Evolutionary conservation across 129 eudicot genomes (phyloP).

Genomic region (Centella asiatica): DNA sequence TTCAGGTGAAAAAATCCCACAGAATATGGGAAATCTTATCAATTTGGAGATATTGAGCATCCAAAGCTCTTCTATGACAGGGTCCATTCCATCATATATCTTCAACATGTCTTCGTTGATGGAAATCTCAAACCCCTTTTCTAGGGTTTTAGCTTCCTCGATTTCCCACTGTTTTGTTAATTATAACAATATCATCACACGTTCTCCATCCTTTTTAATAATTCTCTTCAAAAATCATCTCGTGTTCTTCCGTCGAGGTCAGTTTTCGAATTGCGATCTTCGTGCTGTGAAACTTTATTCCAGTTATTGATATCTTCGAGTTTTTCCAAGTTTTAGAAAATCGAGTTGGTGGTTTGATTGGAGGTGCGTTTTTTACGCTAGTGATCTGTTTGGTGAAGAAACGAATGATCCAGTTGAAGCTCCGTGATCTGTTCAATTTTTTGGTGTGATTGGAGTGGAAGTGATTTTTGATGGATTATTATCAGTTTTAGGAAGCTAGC

Average conservation of each 20-base stretch:
- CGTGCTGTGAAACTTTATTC: too few relatives aligned
- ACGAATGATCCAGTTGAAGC: neutral
- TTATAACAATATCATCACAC: neutral
- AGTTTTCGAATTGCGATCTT: too few relatives aligned
- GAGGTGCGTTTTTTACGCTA: slow-evolving; percentile 2
- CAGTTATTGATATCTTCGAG: neutral
- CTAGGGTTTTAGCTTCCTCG: slow-evolving; percentile 36
- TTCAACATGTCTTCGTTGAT: too few relatives aligned
- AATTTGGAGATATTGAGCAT: too few relatives aligned
- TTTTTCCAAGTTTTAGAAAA: slow-evolving; percentile 15
- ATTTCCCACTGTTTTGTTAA: neutral
- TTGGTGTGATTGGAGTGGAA: neutral
- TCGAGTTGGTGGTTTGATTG: neutral
- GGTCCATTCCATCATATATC: too few relatives aligned
- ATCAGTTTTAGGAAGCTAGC: neutral
- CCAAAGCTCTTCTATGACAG: too few relatives aligned
- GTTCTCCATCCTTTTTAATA: too few relatives aligned
- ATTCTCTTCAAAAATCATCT: neutral
- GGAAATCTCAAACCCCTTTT: slow-evolving; percentile 7
- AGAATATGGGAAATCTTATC: too few relatives aligned
- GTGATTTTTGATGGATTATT: neutral
- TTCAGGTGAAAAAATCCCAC: too few relatives aligned
- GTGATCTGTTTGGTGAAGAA: slow-evolving; percentile 10
- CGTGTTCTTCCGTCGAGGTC: neutral
- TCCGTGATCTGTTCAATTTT: slow-evolving; percentile 2